Evolutionary conservation across 352 stramenopile genomes (phyloP).

Genomic region (Pythium inflatum): DNA sequence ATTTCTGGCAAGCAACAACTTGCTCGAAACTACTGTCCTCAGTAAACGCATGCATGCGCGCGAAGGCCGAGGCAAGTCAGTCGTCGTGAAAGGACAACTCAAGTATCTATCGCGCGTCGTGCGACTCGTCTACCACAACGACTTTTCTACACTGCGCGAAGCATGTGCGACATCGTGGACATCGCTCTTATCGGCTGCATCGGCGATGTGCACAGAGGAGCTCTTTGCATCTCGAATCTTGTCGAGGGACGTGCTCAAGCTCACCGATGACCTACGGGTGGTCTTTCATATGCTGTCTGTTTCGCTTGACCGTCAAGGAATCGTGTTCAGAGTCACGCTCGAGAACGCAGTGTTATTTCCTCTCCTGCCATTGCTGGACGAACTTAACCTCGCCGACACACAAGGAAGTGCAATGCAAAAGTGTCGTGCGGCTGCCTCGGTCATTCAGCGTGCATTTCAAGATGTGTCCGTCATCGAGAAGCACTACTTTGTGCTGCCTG

Average conservation of each 20-base stretch:
- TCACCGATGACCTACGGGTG: neutral
- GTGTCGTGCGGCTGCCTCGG: too few species aligned
- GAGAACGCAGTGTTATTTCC: slow-evolving; percentile 30
- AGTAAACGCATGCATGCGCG: slow-evolving; percentile 28
- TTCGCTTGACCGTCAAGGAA: slow-evolving; percentile 6
- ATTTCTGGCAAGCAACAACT: neutral
- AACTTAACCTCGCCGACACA: slow-evolving; percentile 29
- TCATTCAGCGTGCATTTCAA: too few species aligned
- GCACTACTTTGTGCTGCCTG: too few species aligned
- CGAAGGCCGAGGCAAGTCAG: neutral
- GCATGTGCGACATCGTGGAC: neutral
- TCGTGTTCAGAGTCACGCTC: neutral
- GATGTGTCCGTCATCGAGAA: too few species aligned
- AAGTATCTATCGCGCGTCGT: neutral
- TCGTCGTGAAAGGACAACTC: neutral
- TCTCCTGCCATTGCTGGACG: slow-evolving; percentile 38
- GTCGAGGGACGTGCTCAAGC: slow-evolving; percentile 23
- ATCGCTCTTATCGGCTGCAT: neutral
- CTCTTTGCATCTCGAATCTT: slow-evolving; percentile 12
- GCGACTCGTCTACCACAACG: slow-evolving; percentile 8
- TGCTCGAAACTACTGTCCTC: too few species aligned
- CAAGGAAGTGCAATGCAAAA: slow-evolving; percentile 19
- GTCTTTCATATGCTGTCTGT: slow-evolving; percentile 35
- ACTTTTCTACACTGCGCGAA: neutral
- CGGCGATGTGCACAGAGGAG: neutral